These are phyloP conservation scores for Alternaria ventricosa DNA, from an alignment of 2,329 filamentous ascomycete genomes.

Conservation along the genomic window DNA sequence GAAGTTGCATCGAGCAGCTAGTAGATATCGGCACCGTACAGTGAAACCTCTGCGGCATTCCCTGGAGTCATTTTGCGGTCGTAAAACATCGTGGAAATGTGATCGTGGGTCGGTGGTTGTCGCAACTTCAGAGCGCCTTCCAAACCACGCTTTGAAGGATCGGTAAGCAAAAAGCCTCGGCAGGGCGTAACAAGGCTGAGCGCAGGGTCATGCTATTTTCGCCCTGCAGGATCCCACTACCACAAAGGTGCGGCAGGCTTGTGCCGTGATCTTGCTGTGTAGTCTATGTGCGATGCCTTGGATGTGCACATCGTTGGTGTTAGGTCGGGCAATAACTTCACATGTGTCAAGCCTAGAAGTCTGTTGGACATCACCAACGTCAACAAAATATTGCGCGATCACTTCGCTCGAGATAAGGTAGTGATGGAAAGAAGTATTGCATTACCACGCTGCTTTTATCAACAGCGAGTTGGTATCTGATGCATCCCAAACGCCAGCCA, in stretches of 20 bases:
- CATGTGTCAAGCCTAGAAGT: background rate
- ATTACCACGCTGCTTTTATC: conserved; percentile 28
- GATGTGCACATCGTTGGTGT: background rate
- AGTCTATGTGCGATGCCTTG: background rate
- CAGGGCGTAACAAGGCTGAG: background rate
- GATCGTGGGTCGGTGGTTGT: background rate
- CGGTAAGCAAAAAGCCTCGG: background rate
- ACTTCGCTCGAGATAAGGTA: background rate
- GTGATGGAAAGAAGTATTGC: conserved; percentile 15
- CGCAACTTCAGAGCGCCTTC: background rate
- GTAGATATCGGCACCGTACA: no score
- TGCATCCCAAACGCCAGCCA: conserved; percentile 40
- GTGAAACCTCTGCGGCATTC: no score
- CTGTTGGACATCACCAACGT: background rate
- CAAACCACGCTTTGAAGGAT: background rate
- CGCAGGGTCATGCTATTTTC: background rate
- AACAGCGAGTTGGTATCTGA: conserved; percentile 39
- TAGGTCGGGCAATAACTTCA: background rate
- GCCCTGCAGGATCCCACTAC: background rate
- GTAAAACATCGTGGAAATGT: no score
- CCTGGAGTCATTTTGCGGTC: no score
- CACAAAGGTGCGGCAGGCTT: background rate
- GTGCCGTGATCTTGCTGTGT: background rate
- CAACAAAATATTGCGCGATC: background rate
- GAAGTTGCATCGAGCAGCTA: no score